Conservation (phyloP, 2,329 filamentous ascomycete species). For the Venturia effusa region DNA sequence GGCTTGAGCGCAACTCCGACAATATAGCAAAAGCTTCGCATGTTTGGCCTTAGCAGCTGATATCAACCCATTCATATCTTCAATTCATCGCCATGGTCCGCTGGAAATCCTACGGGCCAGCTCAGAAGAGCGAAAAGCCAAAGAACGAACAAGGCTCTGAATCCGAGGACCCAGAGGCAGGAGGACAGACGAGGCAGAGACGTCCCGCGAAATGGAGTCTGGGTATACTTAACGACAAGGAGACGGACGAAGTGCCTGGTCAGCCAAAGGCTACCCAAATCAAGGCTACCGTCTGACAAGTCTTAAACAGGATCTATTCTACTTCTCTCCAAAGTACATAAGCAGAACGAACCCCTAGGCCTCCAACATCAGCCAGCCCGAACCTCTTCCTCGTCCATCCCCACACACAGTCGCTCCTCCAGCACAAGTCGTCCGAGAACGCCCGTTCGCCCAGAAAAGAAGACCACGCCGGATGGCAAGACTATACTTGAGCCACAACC, state of each 20-base stretch:
- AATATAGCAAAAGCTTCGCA: background rate
- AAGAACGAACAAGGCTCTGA: background rate
- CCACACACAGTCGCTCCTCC: slow-evolving; percentile 25
- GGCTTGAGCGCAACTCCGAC: background rate
- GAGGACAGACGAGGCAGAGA: background rate
- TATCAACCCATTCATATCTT: background rate
- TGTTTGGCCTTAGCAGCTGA: background rate
- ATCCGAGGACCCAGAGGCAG: background rate
- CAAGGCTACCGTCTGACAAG: background rate
- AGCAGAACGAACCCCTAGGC: slow-evolving; percentile 52
- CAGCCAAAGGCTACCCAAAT: slow-evolving; percentile 19
- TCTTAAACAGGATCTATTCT: slow-evolving; percentile 46
- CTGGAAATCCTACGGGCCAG: background rate
- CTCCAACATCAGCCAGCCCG: slow-evolving; percentile 52
- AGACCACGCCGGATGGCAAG: slow-evolving; percentile 68
- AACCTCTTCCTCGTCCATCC: slow-evolving; percentile 44
- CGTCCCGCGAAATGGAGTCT: slow-evolving; percentile 41
- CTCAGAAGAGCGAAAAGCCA: background rate
- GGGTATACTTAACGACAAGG: slow-evolving; percentile 72
- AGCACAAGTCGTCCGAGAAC: slow-evolving; percentile 12
- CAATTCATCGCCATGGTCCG: background rate
- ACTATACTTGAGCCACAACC: slow-evolving; percentile 89
- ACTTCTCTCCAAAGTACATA: slow-evolving; percentile 42
- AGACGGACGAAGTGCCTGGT: slow-evolving; percentile 85
- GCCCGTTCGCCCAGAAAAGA: slow-evolving; percentile 37